Percentiles rank a stretch among this genome's conserved stretches.
phyloP scores from a whole-genome alignment of 1,284 basidiomycete genomes.

The Mycena sp. region DNA sequence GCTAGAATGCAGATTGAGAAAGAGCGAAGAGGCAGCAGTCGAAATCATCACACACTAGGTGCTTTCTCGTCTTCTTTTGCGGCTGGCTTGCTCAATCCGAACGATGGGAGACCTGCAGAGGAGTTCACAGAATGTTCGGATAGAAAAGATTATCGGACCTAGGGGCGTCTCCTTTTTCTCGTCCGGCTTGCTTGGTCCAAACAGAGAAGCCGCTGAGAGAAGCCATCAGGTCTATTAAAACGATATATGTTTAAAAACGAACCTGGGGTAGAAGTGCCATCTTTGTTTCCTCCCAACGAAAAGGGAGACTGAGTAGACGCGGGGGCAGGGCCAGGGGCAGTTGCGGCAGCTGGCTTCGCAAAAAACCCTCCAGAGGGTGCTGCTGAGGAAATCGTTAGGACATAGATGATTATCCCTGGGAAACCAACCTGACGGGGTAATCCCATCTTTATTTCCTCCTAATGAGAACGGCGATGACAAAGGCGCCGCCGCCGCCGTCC shows the following conservation, averaged over 20 bases:
- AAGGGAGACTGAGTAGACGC: conserved; percentile 27
- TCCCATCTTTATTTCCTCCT: conserved; percentile 17
- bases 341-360: conserved; percentile 37
- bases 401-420: background rate
- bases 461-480: conserved; percentile 23
- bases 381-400: conserved; percentile 16
- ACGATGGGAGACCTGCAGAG: conserved; percentile 3
- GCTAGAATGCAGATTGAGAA: background rate
- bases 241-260: background rate
- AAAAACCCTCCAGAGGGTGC: conserved; percentile 33
- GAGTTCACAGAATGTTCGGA: background rate
- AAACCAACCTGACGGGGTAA: conserved; percentile 12
- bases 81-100: conserved; percentile 21
- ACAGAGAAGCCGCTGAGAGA: conserved; percentile 12
- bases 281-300: conserved; percentile 30
- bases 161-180: conserved; percentile 47
- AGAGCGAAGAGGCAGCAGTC: background rate
- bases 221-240: background rate
- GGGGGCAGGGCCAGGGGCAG: conserved; percentile 23
- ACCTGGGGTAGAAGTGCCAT: conserved; percentile 31
- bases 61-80: conserved; percentile 40
- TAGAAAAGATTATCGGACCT: conserved; percentile 1
- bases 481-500: conserved; percentile 24
- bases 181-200: conserved; percentile 39
- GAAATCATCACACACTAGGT: background rate